phyloP scores from a whole-genome alignment of 1,284 basidiomycete species.

The Xanthoconium separans region DNA sequence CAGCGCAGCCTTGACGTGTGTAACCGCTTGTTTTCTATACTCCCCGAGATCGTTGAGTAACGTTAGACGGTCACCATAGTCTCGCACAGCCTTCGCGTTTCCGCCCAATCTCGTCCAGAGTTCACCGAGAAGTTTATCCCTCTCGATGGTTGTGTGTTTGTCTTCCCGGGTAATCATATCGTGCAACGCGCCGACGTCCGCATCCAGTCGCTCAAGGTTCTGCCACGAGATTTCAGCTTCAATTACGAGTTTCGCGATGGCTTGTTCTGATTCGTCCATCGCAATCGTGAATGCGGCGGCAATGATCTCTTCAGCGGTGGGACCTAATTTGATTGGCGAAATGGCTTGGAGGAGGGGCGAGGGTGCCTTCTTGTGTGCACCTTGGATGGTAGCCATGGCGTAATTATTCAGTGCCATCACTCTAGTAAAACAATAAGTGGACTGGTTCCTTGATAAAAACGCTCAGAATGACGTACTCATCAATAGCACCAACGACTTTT shows the following conservation, averaged over 20 bases:
- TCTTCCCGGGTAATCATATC: slow-evolving; percentile 60
- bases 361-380: slow-evolving; percentile 39
- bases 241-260: slow-evolving; percentile 55
- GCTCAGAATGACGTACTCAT: slow-evolving; percentile 46
- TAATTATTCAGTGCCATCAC: slow-evolving; percentile 71
- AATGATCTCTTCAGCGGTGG: slow-evolving; percentile 44
- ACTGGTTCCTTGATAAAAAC: background rate
- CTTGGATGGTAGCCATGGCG: slow-evolving; percentile 59
- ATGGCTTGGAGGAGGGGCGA: slow-evolving; percentile 41
- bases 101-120: slow-evolving; percentile 70
- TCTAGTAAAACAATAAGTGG: slow-evolving; percentile 35
- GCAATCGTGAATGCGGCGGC: slow-evolving; percentile 54
- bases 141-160: slow-evolving; percentile 40
- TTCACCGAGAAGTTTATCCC: slow-evolving; percentile 54
- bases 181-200: slow-evolving; percentile 52
- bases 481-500: slow-evolving; percentile 65
- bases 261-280: slow-evolving; percentile 55
- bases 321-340: slow-evolving; percentile 42
- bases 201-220: slow-evolving; percentile 60
- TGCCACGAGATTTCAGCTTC: slow-evolving; percentile 57
- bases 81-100: slow-evolving; percentile 46
- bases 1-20: slow-evolving; percentile 60
- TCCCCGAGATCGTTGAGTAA: slow-evolving; percentile 53
- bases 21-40: slow-evolving; percentile 58
- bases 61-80: slow-evolving; percentile 48